Percentiles rank a stretch among this genome's conserved stretches.
Evolutionary conservation across 768 basidiomycete genomes (phyloP).

Genomic region (Pleurotus tuoliensis): DNA sequence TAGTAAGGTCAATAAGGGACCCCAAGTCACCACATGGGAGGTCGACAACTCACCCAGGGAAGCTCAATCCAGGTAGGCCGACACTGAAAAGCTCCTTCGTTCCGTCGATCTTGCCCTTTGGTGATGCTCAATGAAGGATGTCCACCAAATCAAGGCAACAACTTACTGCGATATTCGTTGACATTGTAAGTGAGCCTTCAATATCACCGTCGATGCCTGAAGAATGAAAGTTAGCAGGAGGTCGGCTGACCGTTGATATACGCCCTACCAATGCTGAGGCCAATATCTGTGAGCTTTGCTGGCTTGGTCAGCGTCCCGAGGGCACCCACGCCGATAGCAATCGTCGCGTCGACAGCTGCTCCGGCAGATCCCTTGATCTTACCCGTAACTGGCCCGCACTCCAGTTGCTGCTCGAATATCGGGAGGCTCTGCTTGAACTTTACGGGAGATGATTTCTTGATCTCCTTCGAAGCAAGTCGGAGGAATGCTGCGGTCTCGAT

Average conservation of each 20-base stretch:
- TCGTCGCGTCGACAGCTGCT: not conserved
- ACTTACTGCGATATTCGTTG: not conserved
- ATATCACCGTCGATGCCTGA: conserved; percentile 1
- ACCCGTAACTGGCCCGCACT: not conserved
- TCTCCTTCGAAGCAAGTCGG: not conserved
- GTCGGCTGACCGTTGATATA: not conserved
- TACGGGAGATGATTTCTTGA: not conserved
- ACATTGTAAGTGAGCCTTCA: not conserved
- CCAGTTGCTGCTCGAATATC: not conserved
- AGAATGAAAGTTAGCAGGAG: too few species aligned
- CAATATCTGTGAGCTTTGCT: not conserved
- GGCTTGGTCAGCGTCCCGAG: conserved; percentile 2
- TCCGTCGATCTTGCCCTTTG: conserved; percentile 21
- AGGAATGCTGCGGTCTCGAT: not conserved
- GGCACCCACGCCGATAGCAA: conserved; percentile 1
- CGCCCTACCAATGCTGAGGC: not conserved
- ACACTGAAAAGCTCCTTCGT: conserved; percentile 19
- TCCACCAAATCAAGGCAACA: not conserved
- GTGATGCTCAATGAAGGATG: not conserved
- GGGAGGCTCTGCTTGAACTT: not conserved
- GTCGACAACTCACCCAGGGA: conserved; percentile 26
- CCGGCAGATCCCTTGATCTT: conserved; percentile 2
- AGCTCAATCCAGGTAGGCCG: conserved; percentile 27
- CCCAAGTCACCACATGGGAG: not conserved
- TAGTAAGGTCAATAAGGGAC: not conserved